These are phyloP conservation scores for Bruguiera parviflora DNA, from an alignment of 345 rosid species.

Conservation along the genomic window DNA sequence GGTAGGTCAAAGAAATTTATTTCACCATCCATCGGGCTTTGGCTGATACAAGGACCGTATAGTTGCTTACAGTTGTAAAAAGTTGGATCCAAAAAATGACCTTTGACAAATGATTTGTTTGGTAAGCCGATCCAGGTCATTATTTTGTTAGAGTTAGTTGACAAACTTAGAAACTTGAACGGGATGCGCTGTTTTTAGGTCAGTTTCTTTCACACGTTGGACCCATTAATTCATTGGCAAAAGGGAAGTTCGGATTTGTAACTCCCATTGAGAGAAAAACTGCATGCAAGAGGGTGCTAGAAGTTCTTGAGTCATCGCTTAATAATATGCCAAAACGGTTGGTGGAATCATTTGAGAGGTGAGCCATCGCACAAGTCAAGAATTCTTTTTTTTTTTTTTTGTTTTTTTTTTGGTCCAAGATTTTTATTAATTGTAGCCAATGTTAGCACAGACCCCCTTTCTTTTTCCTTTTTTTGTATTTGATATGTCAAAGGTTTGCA, in stretches of 20 bases:
- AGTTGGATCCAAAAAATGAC: background rate
- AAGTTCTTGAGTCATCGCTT: too few species aligned
- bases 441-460: too few species aligned
- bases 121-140: constrained; percentile 27
- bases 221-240: background rate
- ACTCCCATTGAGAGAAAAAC: too few species aligned
- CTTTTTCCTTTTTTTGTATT: too few species aligned
- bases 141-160: constrained; percentile 34
- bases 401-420: too few species aligned
- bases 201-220: constrained; percentile 18
- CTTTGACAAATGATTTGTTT: constrained; percentile 29
- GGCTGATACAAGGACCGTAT: background rate
- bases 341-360: too few species aligned
- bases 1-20: constrained; percentile 8
- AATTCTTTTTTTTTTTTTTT: too few species aligned
- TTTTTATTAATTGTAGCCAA: too few species aligned
- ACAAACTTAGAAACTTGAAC: constrained; percentile 19
- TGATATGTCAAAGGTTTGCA: too few species aligned
- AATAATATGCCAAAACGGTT: too few species aligned
- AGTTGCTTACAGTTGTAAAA: constrained; percentile 37
- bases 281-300: too few species aligned
- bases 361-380: too few species aligned
- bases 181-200: constrained; percentile 1
- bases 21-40: background rate
- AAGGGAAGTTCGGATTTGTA: background rate